Conservation (phyloP, 305 asterid genomes). For the Fraxinus sp. region DNA sequence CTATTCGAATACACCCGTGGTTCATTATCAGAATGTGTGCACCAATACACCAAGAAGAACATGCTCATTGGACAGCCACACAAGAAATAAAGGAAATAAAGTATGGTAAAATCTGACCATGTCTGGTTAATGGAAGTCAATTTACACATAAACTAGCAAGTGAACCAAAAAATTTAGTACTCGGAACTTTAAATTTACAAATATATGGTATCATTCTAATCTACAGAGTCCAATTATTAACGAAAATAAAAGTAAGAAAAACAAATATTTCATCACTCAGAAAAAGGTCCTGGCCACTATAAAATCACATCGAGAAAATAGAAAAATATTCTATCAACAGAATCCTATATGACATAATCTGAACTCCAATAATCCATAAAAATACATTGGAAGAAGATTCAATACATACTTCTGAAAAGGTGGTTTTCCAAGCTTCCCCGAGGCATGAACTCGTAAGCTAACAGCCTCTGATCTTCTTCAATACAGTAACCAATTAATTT, state of each 20-base stretch:
- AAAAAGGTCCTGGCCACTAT: not conserved
- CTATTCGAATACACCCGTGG: not conserved
- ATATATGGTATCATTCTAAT: not conserved
- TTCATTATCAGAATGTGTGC: not conserved
- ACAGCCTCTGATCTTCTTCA: constrained; percentile 91
- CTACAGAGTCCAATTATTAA: not conserved
- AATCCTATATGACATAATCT: constrained; percentile 8
- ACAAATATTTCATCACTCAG: constrained; percentile 1
- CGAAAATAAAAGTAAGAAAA: not conserved
- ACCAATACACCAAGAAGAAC: not conserved
- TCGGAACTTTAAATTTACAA: not conserved
- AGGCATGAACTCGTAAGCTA: constrained; percentile 94
- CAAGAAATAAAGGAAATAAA: not conserved
- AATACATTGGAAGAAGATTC: constrained; percentile 16
- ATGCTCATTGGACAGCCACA: not conserved
- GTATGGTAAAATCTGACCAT: not conserved
- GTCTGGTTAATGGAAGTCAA: not conserved
- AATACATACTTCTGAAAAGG: constrained; percentile 77
- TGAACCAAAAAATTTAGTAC: not conserved
- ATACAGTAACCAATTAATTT: constrained; percentile 89
- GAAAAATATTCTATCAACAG: not conserved
- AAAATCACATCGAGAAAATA: not conserved
- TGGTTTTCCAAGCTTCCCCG: constrained; percentile 99
- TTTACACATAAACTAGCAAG: not conserved
- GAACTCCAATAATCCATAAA: constrained; percentile 6